phyloP scores from a whole-genome alignment of 202 grass and related monocot genomes.

The Carex sylvatica region DNA sequence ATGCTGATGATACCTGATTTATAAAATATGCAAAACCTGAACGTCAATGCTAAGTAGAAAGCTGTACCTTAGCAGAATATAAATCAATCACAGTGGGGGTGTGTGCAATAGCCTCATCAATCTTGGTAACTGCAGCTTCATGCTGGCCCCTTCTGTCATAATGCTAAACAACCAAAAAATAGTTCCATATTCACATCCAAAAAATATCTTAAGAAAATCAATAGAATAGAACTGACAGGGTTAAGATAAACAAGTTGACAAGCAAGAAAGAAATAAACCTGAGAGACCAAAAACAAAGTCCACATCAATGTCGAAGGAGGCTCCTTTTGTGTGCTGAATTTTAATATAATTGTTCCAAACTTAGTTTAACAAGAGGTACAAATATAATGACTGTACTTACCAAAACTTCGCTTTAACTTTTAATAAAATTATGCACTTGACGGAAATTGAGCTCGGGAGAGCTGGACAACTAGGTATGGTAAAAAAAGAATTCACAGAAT shows the following conservation, averaged over 20 bases:
- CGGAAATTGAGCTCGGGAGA: neutral
- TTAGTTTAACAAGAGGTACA: neutral
- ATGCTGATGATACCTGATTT: neutral
- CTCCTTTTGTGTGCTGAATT: slow-evolving; percentile 67
- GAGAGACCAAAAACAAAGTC: slow-evolving; percentile 89
- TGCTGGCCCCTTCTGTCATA: slow-evolving; percentile 89
- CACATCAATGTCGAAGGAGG: slow-evolving; percentile 94
- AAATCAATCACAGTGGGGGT: slow-evolving; percentile 98
- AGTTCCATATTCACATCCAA: slow-evolving; percentile 11
- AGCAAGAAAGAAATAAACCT: slow-evolving; percentile 54
- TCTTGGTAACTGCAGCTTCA: slow-evolving; percentile 77
- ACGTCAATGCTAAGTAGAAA: neutral
- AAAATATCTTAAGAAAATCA: slow-evolving; percentile 5
- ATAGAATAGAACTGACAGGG: slow-evolving; percentile 11
- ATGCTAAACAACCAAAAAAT: slow-evolving; percentile 57
- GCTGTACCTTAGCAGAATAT: slow-evolving; percentile 82
- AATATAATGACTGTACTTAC: neutral
- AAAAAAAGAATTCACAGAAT: neutral
- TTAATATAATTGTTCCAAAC: slow-evolving; percentile 27
- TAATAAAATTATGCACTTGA: neutral
- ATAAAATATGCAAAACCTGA: neutral
- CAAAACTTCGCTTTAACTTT: neutral
- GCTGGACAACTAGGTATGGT: neutral
- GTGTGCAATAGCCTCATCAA: slow-evolving; percentile 88
- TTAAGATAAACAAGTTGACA: slow-evolving; percentile 26